These are phyloP conservation scores for Grosmannia huntii DNA, from an alignment of 2,329 filamentous ascomycete species.

Conservation along the genomic window DNA sequence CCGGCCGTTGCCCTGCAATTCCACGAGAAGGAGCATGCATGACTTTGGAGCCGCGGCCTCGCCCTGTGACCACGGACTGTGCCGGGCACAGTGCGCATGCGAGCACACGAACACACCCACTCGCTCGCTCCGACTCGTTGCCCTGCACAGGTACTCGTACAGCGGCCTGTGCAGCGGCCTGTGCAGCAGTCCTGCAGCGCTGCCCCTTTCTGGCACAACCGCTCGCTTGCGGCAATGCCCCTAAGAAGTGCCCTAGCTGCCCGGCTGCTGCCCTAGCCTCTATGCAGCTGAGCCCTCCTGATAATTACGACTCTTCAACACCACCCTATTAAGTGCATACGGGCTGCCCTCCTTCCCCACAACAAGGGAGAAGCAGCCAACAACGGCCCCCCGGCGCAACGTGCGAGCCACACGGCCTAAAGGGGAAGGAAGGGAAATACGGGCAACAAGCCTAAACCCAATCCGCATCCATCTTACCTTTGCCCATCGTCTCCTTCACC, in stretches of 20 bases:
- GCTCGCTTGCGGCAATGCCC: background rate
- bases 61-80: no score
- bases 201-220: background rate
- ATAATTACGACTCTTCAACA: background rate
- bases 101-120: no score
- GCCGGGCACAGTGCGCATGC: no score
- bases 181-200: background rate
- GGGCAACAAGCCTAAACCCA: conserved; percentile 5
- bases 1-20: background rate
- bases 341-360: background rate
- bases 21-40: no score
- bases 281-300: background rate
- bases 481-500: background rate
- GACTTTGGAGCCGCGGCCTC: no score
- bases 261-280: background rate
- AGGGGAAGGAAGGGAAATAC: background rate
- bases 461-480: background rate
- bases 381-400: background rate
- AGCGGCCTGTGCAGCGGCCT: background rate
- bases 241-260: no score
- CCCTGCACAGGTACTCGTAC: no score
- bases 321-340: background rate
- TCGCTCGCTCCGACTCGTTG: no score
- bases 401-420: conserved; percentile 1
- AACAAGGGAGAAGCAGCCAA: background rate